Evolutionary conservation across 306 rosid species (phyloP).

Genomic region (Urtica urens): DNA sequence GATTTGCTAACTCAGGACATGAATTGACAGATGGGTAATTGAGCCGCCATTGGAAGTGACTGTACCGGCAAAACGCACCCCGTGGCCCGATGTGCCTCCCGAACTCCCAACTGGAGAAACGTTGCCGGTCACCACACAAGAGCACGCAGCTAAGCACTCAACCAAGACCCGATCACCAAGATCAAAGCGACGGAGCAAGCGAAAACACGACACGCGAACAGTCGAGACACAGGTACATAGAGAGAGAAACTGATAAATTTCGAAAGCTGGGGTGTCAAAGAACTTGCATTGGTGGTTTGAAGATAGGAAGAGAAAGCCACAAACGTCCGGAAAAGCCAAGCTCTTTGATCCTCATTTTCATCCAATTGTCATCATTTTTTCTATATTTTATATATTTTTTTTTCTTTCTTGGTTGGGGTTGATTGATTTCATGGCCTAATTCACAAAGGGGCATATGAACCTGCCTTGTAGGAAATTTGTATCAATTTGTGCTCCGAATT

Average conservation of each 20-base stretch:
- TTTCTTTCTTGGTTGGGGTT: slow-evolving; percentile 19
- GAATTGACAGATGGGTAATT: slow-evolving; percentile 72
- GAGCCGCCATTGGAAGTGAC: slow-evolving; percentile 92
- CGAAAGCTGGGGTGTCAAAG: slow-evolving; percentile 27
- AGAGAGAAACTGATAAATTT: slow-evolving; percentile 38
- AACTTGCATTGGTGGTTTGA: slow-evolving; percentile 15
- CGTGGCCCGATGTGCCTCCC: slow-evolving; percentile 97
- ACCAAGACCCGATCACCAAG: slow-evolving; percentile 53
- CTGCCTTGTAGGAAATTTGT: slow-evolving; percentile 39
- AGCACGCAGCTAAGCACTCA: slow-evolving; percentile 38
- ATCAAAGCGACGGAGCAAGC: slow-evolving; percentile 65
- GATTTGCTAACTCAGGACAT: too few species aligned
- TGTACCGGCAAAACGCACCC: slow-evolving; percentile 73
- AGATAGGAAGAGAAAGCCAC: slow-evolving; percentile 26
- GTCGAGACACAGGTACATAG: slow-evolving; percentile 43
- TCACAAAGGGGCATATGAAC: slow-evolving; percentile 21
- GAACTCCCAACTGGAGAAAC: slow-evolving; percentile 67
- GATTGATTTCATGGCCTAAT: slow-evolving; percentile 21
- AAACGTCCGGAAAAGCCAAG: too few species aligned
- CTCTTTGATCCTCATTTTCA: slow-evolving; percentile 28
- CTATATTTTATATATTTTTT: slow-evolving; percentile 4
- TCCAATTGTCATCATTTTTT: slow-evolving; percentile 20
- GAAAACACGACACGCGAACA: slow-evolving; percentile 64
- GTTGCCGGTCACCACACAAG: slow-evolving; percentile 24
- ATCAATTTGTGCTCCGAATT: slow-evolving; percentile 23